A percentile compares a stretch with the other conserved stretches of the same genome.
These are phyloP conservation scores for Claviceps pusilla DNA, from an alignment of 2,329 filamentous ascomycete species.

Conservation along the genomic window DNA sequence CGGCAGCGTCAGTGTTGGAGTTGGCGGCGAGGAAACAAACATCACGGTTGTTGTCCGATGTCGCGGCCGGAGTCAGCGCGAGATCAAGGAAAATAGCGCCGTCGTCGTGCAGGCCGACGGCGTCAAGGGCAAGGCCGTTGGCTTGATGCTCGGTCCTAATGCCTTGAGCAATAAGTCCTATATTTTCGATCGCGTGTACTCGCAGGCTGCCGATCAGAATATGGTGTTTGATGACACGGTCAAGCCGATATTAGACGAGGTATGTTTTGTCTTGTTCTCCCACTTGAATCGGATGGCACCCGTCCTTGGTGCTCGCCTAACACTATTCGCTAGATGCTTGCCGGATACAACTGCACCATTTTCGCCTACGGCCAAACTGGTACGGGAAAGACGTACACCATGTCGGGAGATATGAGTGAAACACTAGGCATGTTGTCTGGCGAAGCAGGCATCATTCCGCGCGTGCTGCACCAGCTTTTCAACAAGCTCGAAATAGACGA, in stretches of 20 bases:
- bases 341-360: conserved; percentile 94
- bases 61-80: conserved; percentile 79
- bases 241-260: conserved; percentile 81
- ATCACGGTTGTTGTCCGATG: conserved; percentile 96
- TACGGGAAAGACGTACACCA: conserved; percentile 97
- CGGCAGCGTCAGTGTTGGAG: neutral
- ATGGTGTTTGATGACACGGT: conserved; percentile 96
- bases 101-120: conserved; percentile 81
- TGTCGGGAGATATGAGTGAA: conserved; percentile 95
- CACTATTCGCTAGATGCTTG: conserved; percentile 55
- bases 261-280: conserved; percentile 22
- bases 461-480: conserved; percentile 77
- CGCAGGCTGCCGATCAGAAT: conserved; percentile 78
- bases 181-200: conserved; percentile 93
- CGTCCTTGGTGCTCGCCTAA: neutral
- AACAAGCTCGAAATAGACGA: conserved; percentile 65
- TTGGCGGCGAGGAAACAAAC: conserved; percentile 64
- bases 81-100: conserved; percentile 85
- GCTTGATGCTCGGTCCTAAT: conserved; percentile 83
- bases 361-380: conserved; percentile 98
- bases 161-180: conserved; percentile 93
- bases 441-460: conserved; percentile 85
- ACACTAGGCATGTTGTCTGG: conserved; percentile 75
- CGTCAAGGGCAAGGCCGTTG: conserved; percentile 70
- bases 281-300: no score